Percentiles rank a stretch among this genome's conserved stretches.
Evolutionary conservation across 371 early-diverging fungal species (phyloP).

Genomic region (Mortierella sp.): DNA sequence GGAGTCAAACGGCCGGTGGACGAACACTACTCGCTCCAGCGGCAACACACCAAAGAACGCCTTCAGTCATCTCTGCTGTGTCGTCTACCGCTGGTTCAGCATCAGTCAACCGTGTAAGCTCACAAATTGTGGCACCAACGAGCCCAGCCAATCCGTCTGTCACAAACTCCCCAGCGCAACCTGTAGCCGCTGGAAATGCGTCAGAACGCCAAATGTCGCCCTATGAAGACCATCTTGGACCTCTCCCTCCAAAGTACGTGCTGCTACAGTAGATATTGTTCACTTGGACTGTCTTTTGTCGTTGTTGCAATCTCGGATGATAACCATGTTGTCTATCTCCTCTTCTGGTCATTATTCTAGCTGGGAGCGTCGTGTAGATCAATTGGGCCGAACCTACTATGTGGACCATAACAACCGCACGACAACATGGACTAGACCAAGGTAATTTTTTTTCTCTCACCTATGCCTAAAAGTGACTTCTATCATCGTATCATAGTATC

Average conservation of each 20-base stretch:
- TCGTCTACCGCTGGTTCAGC: constrained; percentile 20
- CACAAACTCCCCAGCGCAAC: constrained; percentile 14
- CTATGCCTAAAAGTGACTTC: not conserved
- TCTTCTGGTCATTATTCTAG: constrained; percentile 38
- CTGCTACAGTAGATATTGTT: constrained; percentile 8
- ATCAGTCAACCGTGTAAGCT: constrained; percentile 21
- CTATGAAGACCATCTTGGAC: constrained; percentile 69
- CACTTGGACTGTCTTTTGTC: constrained; percentile 4
- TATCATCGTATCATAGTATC: not conserved
- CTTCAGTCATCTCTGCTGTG: constrained; percentile 25
- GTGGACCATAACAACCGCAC: constrained; percentile 78
- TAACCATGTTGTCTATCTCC: too few species aligned
- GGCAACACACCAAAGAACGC: constrained; percentile 33
- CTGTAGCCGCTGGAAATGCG: constrained; percentile 33
- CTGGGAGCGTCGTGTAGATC: constrained; percentile 79
- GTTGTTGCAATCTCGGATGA: not conserved
- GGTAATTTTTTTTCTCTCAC: constrained; percentile 6
- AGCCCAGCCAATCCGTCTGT: constrained; percentile 6
- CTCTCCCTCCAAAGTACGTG: constrained; percentile 75
- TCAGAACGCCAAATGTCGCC: constrained; percentile 55
- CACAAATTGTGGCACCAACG: constrained; percentile 17
- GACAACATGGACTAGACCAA: constrained; percentile 79
- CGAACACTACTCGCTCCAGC: constrained; percentile 56
- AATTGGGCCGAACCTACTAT: constrained; percentile 75
- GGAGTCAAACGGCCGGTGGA: constrained; percentile 58